Evolutionary conservation across 129 eudicot species (phyloP).

Genomic region (Chrysanthemum lavandulifolium): DNA sequence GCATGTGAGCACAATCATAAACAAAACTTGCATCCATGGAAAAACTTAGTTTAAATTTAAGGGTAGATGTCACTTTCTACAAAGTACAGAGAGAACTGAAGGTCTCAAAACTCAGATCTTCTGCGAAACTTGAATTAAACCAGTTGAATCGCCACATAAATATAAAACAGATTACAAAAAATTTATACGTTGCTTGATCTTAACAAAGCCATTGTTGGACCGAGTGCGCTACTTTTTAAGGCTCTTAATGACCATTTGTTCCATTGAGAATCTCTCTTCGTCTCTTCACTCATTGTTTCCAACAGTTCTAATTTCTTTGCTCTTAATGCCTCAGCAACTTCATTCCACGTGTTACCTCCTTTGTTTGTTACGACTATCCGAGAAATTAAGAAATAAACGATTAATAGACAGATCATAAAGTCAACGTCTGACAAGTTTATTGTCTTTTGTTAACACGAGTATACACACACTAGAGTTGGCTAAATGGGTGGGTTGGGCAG

Average conservation of each 20-base stretch:
- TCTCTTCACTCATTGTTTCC: slow-evolving; percentile 39
- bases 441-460: background rate
- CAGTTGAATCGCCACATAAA: background rate
- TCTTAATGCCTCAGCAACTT: slow-evolving; percentile 39
- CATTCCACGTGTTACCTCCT: slow-evolving; percentile 60
- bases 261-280: slow-evolving; percentile 33
- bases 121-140: background rate
- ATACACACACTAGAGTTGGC: background rate
- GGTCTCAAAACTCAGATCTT: slow-evolving; percentile 20
- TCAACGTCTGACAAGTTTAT: too few relatives aligned
- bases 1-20: background rate
- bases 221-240: slow-evolving; percentile 63
- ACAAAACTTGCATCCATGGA: slow-evolving; percentile 7
- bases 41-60: background rate
- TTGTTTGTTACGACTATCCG: slow-evolving; percentile 14
- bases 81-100: slow-evolving; percentile 1
- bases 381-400: slow-evolving; percentile 15
- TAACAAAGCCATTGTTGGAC: slow-evolving; percentile 60
- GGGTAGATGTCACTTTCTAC: slow-evolving; percentile 4
- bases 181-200: slow-evolving; percentile 50
- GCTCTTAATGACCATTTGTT: slow-evolving; percentile 59
- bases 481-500: background rate
- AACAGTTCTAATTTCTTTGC: slow-evolving; percentile 45
- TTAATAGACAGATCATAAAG: too few relatives aligned
- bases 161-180: background rate